Evolutionary conservation across 2,329 filamentous ascomycete genomes (phyloP).

Genomic region (Cladosporium sphaerospermum): DNA sequence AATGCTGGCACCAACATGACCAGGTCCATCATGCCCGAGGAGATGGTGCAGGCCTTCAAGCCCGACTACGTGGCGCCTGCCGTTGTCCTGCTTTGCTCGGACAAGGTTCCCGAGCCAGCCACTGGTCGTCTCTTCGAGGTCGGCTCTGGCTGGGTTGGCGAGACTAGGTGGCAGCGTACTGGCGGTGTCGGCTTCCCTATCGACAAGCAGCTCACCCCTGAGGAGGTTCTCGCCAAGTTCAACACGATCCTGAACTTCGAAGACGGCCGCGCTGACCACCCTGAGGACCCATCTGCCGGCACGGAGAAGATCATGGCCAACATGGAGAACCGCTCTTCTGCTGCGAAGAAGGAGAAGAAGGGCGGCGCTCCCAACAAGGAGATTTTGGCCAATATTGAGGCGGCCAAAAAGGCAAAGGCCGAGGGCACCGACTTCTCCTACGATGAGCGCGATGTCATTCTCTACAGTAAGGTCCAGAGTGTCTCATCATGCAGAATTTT

Average conservation of each 20-base stretch:
- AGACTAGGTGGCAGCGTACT: conserved; percentile 89
- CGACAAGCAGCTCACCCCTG: conserved; percentile 74
- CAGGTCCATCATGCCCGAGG: conserved; percentile 85
- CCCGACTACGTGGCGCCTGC: conserved; percentile 95
- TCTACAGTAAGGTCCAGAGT: conserved; percentile 60
- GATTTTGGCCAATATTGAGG: conserved; percentile 68
- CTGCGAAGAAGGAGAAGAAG: conserved; percentile 36
- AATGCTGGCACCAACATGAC: conserved; percentile 97
- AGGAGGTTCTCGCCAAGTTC: conserved; percentile 73
- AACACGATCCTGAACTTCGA: conserved; percentile 79
- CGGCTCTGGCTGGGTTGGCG: conserved; percentile 86
- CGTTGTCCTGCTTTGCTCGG: conserved; percentile 77
- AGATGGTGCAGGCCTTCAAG: conserved; percentile 98
- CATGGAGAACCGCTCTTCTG: conserved; percentile 62
- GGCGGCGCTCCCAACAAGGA: conserved; percentile 46
- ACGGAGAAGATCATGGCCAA: conserved; percentile 78
- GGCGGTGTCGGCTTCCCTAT: conserved; percentile 88
- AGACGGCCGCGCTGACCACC: conserved; percentile 79
- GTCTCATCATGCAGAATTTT: background rate
- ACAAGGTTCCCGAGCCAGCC: conserved; percentile 75
- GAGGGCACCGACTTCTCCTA: conserved; percentile 74
- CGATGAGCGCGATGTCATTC: conserved; percentile 78
- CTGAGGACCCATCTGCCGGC: conserved; percentile 69
- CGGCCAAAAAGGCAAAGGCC: conserved; percentile 64
- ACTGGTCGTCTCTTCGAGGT: conserved; percentile 91